Conservation (phyloP, 1,284 basidiomycete species). For the Sporisorium reilianum region DNA sequence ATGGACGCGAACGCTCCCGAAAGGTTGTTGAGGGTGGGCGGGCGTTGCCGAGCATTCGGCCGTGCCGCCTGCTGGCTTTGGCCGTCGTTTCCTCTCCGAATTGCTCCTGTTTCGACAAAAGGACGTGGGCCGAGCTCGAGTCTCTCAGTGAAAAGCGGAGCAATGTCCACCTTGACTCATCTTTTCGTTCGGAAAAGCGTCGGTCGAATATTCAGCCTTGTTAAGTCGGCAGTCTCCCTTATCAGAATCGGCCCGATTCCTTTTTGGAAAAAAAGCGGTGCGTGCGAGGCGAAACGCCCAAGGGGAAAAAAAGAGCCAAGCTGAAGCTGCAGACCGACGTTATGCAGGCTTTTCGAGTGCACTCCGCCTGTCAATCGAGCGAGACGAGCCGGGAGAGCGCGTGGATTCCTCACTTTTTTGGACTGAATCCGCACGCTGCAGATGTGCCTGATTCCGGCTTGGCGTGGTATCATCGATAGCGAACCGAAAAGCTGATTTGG, state of each 20-base stretch:
- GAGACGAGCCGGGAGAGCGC: slow-evolving; percentile 4
- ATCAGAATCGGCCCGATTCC: not conserved
- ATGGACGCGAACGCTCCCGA: no score
- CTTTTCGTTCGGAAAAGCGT: slow-evolving; percentile 3
- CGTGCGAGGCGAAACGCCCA: not conserved
- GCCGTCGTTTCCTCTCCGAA: slow-evolving; percentile 2
- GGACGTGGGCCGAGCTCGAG: slow-evolving; percentile 24
- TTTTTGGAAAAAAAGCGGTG: not conserved
- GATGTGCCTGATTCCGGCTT: slow-evolving; percentile 2
- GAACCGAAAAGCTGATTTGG: not conserved
- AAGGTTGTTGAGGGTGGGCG: no score
- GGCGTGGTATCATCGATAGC: slow-evolving; percentile 12
- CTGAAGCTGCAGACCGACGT: not conserved
- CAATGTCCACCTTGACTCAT: slow-evolving; percentile 23
- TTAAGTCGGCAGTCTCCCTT: no score
- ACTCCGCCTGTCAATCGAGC: slow-evolving; percentile 6
- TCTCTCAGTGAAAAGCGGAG: slow-evolving; percentile 11
- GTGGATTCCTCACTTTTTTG: not conserved
- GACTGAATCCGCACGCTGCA: slow-evolving; percentile 10
- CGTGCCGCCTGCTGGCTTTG: not conserved
- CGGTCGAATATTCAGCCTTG: not conserved
- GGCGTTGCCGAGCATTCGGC: not conserved
- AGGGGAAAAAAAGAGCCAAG: not conserved
- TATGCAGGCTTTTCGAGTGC: no score
- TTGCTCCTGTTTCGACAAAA: not conserved